Evolutionary conservation across 495 filamentous ascomycete species (phyloP).

Genomic region (Penicillium canescens): DNA sequence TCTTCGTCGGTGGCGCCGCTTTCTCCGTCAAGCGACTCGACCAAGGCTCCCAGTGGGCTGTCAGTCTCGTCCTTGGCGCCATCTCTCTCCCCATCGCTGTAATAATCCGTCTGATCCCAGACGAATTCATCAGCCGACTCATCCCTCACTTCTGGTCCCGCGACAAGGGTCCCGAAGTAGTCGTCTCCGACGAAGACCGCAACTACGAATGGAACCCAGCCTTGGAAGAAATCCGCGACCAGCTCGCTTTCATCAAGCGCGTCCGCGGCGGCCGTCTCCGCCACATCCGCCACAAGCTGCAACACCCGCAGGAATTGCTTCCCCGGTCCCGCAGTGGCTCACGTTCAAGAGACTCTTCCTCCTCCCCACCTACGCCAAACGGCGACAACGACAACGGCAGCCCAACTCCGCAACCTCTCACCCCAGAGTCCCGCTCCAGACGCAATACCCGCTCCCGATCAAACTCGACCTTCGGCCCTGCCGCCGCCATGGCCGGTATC

Average conservation of each 20-base stretch:
- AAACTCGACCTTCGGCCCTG: conserved; percentile 81
- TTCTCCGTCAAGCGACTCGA: conserved; percentile 64
- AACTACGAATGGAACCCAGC: conserved; percentile 64
- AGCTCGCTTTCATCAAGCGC: conserved; percentile 73
- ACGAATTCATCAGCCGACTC: conserved; percentile 57
- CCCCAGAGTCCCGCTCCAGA: conserved; percentile 72
- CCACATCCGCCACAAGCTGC: conserved; percentile 79
- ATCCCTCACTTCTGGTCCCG: conserved; percentile 53
- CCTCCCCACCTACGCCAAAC: conserved; percentile 67
- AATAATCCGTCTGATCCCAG: conserved; percentile 73
- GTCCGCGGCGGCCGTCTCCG: conserved; percentile 83
- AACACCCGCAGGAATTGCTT: conserved; percentile 75
- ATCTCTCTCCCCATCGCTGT: conserved; percentile 72
- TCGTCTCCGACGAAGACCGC: conserved; percentile 75
- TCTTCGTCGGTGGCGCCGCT: conserved; percentile 73
- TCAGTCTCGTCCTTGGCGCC: conserved; percentile 68
- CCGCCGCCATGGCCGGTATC: conserved; percentile 80
- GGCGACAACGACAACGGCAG: conserved; percentile 41
- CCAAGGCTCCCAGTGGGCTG: conserved; percentile 67
- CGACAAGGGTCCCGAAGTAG: conserved; percentile 49
- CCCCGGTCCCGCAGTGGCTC: conserved; percentile 73
- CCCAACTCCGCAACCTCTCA: conserved; percentile 52
- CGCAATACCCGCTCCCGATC: conserved; percentile 77
- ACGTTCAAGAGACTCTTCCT: conserved; percentile 72
- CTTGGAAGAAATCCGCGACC: conserved; percentile 70